Base-by-base conservation (phyloP, 1,284 basidiomycete genomes). In the Sparassis latifolia region DNA sequence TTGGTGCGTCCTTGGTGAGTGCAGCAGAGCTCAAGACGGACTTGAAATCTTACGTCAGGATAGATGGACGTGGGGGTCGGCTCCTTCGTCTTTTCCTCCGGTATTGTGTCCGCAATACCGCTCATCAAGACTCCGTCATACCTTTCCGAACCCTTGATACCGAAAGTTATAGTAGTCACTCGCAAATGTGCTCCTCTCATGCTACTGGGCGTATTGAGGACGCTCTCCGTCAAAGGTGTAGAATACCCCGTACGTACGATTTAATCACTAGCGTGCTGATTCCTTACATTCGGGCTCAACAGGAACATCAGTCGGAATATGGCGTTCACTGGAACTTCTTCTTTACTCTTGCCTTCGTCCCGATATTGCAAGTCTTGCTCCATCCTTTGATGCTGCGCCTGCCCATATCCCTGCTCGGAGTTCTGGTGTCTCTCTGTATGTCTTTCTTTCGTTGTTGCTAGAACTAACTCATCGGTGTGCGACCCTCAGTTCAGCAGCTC, bases 261-360 rank as follows among this genome's bases (percentile, higher is more conserved):
- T 33, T 6, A 20, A 45, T 35, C n/a, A 12, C 5, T 5, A 12
- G 5, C 33, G 3, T 7, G 33, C 4, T 7, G 1, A 5, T 20
- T 30, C 7, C 28, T 49, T 37, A 46, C 42, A 54, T 47, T n/a
- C n/a, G 31, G 12, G 35, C 35, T 6, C 35, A 51, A 3, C 56
- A 95, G 92, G 96, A 99, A 74, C 97, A 99, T 58, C 84, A 90
- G 42, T 86, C 92, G 0, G 96, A 99, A 70, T 99, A 99, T 58
- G 97, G 97, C 1, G 84, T 85, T 0, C 95, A 98, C 63, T 99
- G 97, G 97, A 99, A 99, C 67, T 99, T 99, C 69, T 99, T 99
- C 77, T 80, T 98, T 61, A 98, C 97, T 0, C 75, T 99, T 10
- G 92, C 85, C 0, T 55, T 91, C 1, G 67, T 98, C 2, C 95